phyloP scores from a whole-genome alignment of 1,284 basidiomycete genomes.

The Porodaedalea pini region DNA sequence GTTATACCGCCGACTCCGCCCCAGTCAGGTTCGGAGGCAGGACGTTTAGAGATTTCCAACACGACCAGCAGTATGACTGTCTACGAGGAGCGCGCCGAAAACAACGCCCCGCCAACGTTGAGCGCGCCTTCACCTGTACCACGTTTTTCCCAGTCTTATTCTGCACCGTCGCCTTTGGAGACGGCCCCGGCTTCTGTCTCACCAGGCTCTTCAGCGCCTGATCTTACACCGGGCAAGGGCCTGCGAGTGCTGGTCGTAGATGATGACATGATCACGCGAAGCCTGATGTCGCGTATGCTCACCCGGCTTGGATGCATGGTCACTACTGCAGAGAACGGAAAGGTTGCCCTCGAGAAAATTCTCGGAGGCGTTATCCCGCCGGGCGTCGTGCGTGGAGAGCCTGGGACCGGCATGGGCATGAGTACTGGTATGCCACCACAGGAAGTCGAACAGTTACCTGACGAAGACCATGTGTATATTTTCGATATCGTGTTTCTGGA shows the following conservation, averaged over 20 bases:
- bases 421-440: not conserved
- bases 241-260: slow-evolving; percentile 29
- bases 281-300: slow-evolving; percentile 46
- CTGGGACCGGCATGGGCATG: not conserved
- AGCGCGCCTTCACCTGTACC: not conserved
- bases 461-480: slow-evolving; percentile 7
- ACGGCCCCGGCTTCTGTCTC: not conserved
- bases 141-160: not conserved
- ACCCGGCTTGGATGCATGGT: slow-evolving; percentile 42
- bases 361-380: slow-evolving; percentile 23
- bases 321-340: slow-evolving; percentile 44
- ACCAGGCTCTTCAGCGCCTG: not conserved
- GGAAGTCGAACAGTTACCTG: not conserved
- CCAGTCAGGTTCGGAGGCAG: not conserved
- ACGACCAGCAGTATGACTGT: not conserved
- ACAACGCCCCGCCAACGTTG: not conserved
- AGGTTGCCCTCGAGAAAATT: slow-evolving; percentile 42
- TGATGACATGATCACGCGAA: slow-evolving; percentile 39
- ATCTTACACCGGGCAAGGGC: not conserved
- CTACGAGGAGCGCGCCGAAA: not conserved
- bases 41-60: not conserved
- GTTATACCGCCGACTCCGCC: not conserved
- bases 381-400: slow-evolving; percentile 6
- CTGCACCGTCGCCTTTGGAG: slow-evolving; percentile 8
- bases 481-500: slow-evolving; percentile 41